Conservation (phyloP, 2,329 filamentous ascomycete genomes). For the Alternaria panax region DNA sequence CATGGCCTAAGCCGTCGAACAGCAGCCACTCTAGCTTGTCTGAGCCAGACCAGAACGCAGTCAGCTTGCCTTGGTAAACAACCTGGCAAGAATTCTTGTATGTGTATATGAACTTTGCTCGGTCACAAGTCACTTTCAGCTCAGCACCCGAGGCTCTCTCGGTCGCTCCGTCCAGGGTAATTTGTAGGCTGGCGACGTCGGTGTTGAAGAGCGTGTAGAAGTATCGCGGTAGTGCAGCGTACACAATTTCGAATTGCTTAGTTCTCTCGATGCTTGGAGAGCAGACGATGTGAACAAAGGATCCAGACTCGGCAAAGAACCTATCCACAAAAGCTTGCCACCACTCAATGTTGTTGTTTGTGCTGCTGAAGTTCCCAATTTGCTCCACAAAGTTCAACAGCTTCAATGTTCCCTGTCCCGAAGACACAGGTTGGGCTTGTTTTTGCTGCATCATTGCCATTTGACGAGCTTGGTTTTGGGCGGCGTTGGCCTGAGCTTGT, state of each 20-base stretch:
- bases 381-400: constrained; percentile 65
- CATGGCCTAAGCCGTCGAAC: constrained; percentile 76
- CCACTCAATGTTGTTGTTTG: constrained; percentile 69
- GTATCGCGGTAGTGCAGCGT: constrained; percentile 82
- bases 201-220: constrained; percentile 90
- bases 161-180: constrained; percentile 75
- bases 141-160: constrained; percentile 67
- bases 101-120: constrained; percentile 86
- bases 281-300: constrained; percentile 75
- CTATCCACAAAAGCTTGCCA: constrained; percentile 82
- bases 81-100: constrained; percentile 84
- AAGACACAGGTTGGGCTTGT: constrained; percentile 30
- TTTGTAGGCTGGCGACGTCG: constrained; percentile 81
- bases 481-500: constrained; percentile 29
- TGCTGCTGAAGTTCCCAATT: constrained; percentile 56
- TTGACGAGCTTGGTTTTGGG: constrained; percentile 32
- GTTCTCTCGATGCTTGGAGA: constrained; percentile 63
- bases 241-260: constrained; percentile 88
- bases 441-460: constrained; percentile 44
- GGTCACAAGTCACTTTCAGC: constrained; percentile 77
- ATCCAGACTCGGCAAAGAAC: constrained; percentile 81
- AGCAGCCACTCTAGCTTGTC: constrained; percentile 87
- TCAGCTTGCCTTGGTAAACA: constrained; percentile 77
- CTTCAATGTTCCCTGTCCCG: constrained; percentile 57
- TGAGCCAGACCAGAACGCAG: constrained; percentile 77